These are phyloP conservation scores for Aspergillus sp. DNA, from an alignment of 2,329 filamentous ascomycete species.

Conservation along the genomic window DNA sequence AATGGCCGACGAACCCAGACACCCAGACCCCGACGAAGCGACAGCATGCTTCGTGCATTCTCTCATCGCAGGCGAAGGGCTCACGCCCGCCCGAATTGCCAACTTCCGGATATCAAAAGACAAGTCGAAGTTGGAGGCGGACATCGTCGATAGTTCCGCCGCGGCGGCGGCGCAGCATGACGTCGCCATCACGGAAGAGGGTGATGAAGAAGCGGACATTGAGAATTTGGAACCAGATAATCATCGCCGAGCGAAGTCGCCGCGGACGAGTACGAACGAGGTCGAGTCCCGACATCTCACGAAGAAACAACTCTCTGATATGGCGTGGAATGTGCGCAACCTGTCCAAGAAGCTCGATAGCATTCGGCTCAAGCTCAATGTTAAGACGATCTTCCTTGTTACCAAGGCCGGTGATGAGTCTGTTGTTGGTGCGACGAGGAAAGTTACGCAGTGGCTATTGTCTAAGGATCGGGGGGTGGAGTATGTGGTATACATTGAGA, in stretches of 20 bases:
- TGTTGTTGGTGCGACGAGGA: slow-evolving; percentile 73
- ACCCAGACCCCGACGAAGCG: slow-evolving; percentile 35
- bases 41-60: slow-evolving; percentile 65
- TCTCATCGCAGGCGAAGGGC: slow-evolving; percentile 46
- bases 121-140: slow-evolving; percentile 2
- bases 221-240: too few relatives aligned
- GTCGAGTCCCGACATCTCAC: slow-evolving; percentile 75
- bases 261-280: slow-evolving; percentile 33
- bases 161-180: slow-evolving; percentile 23
- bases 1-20: slow-evolving; percentile 40
- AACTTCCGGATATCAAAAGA: slow-evolving; percentile 1
- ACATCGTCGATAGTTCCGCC: slow-evolving; percentile 14
- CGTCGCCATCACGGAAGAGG: slow-evolving; percentile 20
- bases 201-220: slow-evolving; percentile 8
- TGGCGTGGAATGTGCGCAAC: slow-evolving; percentile 94
- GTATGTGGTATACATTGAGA: slow-evolving; percentile 81
- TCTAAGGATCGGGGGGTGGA: slow-evolving; percentile 63
- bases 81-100: not conserved
- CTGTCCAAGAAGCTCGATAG: slow-evolving; percentile 82
- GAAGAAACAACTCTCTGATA: slow-evolving; percentile 92
- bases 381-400: slow-evolving; percentile 80
- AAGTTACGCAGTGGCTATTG: slow-evolving; percentile 78
- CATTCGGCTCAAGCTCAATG: slow-evolving; percentile 77
- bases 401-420: slow-evolving; percentile 89
- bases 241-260: slow-evolving; percentile 20